These are phyloP conservation scores for Salix dunnii DNA, from an alignment of 345 rosid species.

Conservation along the genomic window DNA sequence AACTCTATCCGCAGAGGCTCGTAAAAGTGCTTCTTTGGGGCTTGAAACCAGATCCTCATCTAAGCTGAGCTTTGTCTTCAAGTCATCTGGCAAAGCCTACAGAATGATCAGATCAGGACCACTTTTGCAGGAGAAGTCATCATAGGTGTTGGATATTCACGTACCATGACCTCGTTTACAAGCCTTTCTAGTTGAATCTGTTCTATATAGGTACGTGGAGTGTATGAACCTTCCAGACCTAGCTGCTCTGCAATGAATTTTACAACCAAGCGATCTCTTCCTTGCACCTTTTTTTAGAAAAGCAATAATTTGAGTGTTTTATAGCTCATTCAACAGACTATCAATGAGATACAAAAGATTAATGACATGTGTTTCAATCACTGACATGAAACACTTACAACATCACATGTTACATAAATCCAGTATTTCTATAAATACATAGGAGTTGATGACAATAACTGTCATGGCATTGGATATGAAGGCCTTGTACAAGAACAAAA, in stretches of 20 bases:
- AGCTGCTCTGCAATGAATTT: constrained; percentile 67
- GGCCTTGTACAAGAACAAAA: not conserved
- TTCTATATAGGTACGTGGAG: constrained; percentile 92
- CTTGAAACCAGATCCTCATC: constrained; percentile 81
- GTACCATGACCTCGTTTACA: constrained; percentile 94
- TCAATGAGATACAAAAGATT: not conserved
- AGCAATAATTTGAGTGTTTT: not conserved
- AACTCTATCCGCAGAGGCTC: constrained; percentile 67
- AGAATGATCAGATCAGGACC: constrained; percentile 29
- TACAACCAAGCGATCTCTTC: constrained; percentile 72
- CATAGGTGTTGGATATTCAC: constrained; percentile 21
- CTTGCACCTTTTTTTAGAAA: constrained; percentile 77
- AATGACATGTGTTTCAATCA: not conserved
- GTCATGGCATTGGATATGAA: not conserved
- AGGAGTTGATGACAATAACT: not conserved
- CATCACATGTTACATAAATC: constrained; percentile 2
- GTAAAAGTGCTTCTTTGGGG: constrained; percentile 72
- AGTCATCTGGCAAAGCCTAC: constrained; percentile 95
- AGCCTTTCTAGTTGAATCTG: constrained; percentile 98
- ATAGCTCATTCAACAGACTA: not conserved
- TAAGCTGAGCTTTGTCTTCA: constrained; percentile 81
- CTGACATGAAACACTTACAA: not conserved
- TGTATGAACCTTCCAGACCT: constrained; percentile 83
- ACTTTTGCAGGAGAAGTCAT: constrained; percentile 30
- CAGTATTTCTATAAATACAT: not conserved